Conservation (phyloP, 257 asterid species). For the Capsicum chinense region DNA sequence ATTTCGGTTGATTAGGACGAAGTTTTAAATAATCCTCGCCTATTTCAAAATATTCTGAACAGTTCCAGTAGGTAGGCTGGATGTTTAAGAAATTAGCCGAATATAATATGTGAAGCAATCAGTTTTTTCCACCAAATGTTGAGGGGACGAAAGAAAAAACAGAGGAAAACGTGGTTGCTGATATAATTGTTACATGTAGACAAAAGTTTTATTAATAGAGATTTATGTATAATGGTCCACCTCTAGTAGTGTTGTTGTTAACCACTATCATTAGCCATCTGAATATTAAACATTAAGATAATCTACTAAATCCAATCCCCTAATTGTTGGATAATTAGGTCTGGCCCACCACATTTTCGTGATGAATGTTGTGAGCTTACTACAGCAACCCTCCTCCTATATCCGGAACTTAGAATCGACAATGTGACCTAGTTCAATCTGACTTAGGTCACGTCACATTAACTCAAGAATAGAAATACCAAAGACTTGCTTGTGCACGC, state of each 20-base stretch:
- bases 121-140: too few relatives aligned
- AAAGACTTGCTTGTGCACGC: constrained; percentile 7
- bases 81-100: background rate
- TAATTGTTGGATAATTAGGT: constrained; percentile 3
- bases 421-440: background rate
- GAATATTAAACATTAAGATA: constrained; percentile 2
- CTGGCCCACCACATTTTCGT: background rate
- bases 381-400: background rate
- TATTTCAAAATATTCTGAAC: background rate
- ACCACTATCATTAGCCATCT: constrained; percentile 10
- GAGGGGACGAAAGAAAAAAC: background rate
- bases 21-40: background rate
- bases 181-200: background rate
- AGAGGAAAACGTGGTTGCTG: constrained; percentile 4
- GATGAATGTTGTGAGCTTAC: background rate
- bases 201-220: background rate
- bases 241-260: background rate
- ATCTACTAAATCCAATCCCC: constrained; percentile 4
- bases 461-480: background rate
- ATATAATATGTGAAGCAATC: constrained; percentile 2
- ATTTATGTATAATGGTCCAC: background rate
- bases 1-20: background rate
- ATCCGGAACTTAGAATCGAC: too few relatives aligned
- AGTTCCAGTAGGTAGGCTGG: background rate
- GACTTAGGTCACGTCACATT: background rate